phyloP scores from a whole-genome alignment of 2,329 filamentous ascomycete species.

The Aspergillus nomiae region DNA sequence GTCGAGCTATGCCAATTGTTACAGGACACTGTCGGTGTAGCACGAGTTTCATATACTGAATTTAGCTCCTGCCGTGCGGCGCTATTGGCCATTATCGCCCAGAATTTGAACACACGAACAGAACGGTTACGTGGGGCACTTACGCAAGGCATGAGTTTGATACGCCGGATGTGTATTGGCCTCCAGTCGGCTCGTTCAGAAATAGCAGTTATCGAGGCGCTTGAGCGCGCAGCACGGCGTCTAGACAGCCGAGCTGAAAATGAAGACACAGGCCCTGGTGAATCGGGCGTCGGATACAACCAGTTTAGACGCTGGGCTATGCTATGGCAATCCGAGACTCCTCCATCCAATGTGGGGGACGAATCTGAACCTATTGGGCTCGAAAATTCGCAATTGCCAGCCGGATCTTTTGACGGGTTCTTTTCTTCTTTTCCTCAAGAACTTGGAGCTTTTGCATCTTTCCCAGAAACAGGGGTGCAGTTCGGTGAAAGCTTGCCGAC shows the following conservation, averaged over 20 bases:
- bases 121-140: conserved; percentile 39
- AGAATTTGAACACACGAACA: conserved; percentile 27
- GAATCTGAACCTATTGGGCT: neutral
- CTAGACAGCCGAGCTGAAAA: conserved; percentile 39
- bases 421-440: conserved; percentile 21
- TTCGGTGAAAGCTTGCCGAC: neutral
- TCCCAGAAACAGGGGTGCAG: conserved; percentile 3
- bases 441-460: conserved; percentile 16
- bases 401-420: conserved; percentile 20
- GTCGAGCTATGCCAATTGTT: conserved; percentile 50
- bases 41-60: conserved; percentile 54
- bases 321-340: conserved; percentile 35
- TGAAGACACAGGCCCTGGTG: conserved; percentile 21
- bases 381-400: neutral
- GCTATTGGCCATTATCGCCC: conserved; percentile 45
- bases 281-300: conserved; percentile 42
- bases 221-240: conserved; percentile 45
- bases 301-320: conserved; percentile 50
- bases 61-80: conserved; percentile 54
- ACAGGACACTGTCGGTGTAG: conserved; percentile 49
- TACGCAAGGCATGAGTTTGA: conserved; percentile 47
- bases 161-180: conserved; percentile 50
- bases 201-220: conserved; percentile 49
- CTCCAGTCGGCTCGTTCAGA: conserved; percentile 51
- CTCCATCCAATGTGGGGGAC: neutral